phyloP scores from a whole-genome alignment of 1,284 basidiomycete species.

The Dichomitus squalens region DNA sequence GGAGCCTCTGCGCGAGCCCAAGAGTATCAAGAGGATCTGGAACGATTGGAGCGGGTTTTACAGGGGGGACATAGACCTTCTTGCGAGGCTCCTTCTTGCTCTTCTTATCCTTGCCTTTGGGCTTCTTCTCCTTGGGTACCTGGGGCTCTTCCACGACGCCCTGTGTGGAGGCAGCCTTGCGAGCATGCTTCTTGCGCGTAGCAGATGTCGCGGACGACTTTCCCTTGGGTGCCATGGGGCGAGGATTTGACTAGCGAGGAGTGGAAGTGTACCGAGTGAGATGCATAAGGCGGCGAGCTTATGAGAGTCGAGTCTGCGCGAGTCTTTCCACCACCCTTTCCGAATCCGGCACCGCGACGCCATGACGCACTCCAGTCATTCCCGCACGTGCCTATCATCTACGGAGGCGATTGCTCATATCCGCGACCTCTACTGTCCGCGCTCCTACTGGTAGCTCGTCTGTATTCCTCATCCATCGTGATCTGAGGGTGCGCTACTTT shows the following conservation, averaged over 20 bases:
- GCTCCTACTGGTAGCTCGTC: background rate
- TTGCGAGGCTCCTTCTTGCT: slow-evolving; percentile 67
- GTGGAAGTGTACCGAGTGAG: background rate
- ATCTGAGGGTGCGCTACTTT: no score
- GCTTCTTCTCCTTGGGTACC: slow-evolving; percentile 47
- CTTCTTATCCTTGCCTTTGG: slow-evolving; percentile 54
- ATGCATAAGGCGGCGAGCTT: background rate
- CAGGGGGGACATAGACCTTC: slow-evolving; percentile 85
- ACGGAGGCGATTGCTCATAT: background rate
- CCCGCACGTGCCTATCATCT: slow-evolving; percentile 11
- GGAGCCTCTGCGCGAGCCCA: slow-evolving; percentile 77
- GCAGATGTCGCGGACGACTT: slow-evolving; percentile 79
- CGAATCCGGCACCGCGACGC: slow-evolving; percentile 5
- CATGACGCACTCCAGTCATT: slow-evolving; percentile 9
- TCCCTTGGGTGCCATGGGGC: slow-evolving; percentile 40
- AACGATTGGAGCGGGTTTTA: slow-evolving; percentile 81
- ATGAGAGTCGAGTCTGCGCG: background rate
- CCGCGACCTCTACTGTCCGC: background rate
- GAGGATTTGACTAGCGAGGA: background rate
- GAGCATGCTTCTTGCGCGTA: slow-evolving; percentile 86
- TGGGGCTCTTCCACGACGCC: slow-evolving; percentile 33
- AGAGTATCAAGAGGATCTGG: slow-evolving; percentile 92
- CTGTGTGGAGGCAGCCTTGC: slow-evolving; percentile 48
- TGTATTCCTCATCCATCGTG: no score
- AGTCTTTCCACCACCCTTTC: no score